Evolutionary conservation across 129 eudicot genomes (phyloP).

Genomic region (Escallonia herrerae): DNA sequence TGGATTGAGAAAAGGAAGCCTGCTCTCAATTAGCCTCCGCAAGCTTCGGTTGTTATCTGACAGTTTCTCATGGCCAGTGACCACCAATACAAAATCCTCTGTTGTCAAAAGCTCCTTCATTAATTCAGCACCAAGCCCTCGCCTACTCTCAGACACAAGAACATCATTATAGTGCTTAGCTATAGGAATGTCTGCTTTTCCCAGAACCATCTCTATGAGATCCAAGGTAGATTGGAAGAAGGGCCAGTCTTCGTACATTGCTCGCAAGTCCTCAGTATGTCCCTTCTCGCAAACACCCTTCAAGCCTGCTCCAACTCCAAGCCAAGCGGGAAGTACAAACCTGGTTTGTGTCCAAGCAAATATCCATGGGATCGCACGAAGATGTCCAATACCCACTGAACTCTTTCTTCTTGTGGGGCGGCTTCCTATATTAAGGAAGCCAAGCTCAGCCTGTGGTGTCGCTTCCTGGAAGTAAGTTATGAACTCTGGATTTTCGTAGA

Average conservation of each 20-base stretch:
- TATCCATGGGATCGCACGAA: constrained; percentile 94
- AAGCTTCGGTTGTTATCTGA: constrained; percentile 61
- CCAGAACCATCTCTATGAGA: constrained; percentile 92
- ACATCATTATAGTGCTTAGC: constrained; percentile 74
- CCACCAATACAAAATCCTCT: constrained; percentile 50
- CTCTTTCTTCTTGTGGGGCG: constrained; percentile 73
- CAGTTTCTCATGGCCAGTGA: constrained; percentile 80
- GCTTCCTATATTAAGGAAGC: constrained; percentile 88
- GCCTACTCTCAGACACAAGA: constrained; percentile 56
- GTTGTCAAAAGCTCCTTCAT: constrained; percentile 63
- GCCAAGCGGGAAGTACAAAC: constrained; percentile 92
- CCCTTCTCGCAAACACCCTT: constrained; percentile 78
- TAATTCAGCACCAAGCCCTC: constrained; percentile 59
- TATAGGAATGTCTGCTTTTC: constrained; percentile 71
- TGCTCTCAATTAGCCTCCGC: constrained; percentile 70
- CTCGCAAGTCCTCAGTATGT: constrained; percentile 50
- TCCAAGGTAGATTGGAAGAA: constrained; percentile 84
- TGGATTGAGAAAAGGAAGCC: constrained; percentile 85
- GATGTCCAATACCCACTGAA: constrained; percentile 65
- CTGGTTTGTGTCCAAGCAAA: constrained; percentile 98
- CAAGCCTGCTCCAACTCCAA: constrained; percentile 86
- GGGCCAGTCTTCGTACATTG: constrained; percentile 91
- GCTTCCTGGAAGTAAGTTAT: constrained; percentile 87
- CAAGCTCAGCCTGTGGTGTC: constrained; percentile 92
- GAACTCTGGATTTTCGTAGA: constrained; percentile 85